Conservation (phyloP, 2,329 filamentous ascomycete genomes). For the Clonostachys rhizophaga region DNA sequence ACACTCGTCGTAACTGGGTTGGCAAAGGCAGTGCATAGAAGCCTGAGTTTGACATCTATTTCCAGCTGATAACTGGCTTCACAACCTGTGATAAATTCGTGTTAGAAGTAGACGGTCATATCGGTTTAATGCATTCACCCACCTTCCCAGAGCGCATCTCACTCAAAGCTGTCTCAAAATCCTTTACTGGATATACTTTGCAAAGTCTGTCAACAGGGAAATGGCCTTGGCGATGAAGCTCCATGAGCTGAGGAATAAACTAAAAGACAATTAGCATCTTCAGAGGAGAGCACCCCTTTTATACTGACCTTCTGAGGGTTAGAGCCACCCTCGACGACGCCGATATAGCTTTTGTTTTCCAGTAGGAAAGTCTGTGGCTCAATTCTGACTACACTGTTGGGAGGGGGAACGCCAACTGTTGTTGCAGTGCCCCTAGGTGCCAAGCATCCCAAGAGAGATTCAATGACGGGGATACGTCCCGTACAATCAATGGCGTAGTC, state of each 20-base stretch:
- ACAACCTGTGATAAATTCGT: background rate
- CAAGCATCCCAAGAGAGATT: constrained; percentile 10
- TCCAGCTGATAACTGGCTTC: constrained; percentile 1
- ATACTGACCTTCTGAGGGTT: constrained; percentile 7
- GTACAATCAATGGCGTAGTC: constrained; percentile 19
- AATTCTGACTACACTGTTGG: constrained; percentile 8
- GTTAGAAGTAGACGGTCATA: background rate
- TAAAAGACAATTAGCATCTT: background rate
- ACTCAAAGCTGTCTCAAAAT: background rate
- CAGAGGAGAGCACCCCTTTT: too few species aligned
- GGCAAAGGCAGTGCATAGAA: too few species aligned
- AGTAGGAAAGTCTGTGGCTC: constrained; percentile 12
- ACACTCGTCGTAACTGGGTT: too few species aligned
- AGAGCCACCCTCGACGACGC: constrained; percentile 14
- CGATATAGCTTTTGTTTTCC: constrained; percentile 14
- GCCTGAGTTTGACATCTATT: too few species aligned
- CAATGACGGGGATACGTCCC: constrained; percentile 9
- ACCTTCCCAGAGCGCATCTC: constrained; percentile 1
- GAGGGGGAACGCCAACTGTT: constrained; percentile 15
- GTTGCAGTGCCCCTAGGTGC: constrained; percentile 15
- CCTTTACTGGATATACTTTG: background rate
- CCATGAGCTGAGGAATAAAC: background rate
- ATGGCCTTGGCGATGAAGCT: background rate
- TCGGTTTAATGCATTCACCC: background rate
- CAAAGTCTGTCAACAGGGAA: constrained; percentile 1